These are phyloP conservation scores for Pilaira anomala DNA, from an alignment of 192 early-diverging fungal genomes.

Conservation along the genomic window DNA sequence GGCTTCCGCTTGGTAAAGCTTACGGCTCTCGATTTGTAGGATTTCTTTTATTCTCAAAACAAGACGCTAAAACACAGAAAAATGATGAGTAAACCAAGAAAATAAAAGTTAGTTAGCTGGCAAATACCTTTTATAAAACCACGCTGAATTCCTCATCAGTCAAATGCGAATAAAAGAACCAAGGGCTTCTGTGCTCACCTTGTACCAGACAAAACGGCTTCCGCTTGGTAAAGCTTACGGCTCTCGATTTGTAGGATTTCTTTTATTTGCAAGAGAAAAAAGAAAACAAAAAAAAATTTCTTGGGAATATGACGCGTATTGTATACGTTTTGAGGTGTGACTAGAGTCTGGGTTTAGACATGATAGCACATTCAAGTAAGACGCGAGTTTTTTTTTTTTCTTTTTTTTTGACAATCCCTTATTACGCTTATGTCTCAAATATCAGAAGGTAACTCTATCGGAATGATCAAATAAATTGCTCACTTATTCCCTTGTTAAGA, in stretches of 20 bases:
- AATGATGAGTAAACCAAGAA: not conserved
- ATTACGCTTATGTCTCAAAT: no score
- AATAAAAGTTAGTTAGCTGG: not conserved
- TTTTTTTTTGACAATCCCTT: no score
- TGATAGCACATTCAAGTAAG: not conserved
- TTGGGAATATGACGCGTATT: not conserved
- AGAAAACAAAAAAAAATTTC: not conserved
- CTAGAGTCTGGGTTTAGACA: not conserved
- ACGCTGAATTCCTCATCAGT: not conserved
- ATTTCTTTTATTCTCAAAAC: not conserved
- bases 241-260: not conserved
- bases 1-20: not conserved
- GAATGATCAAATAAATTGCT: no score
- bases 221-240: not conserved
- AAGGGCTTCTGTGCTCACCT: constrained; percentile 5
- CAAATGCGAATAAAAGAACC: not conserved
- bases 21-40: constrained; percentile 4
- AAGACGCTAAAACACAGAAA: not conserved
- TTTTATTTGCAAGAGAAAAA: not conserved
- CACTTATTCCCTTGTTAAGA: no score
- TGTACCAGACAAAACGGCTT: constrained; percentile 1
- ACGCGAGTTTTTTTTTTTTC: no score
- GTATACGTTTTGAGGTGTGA: constrained; percentile 4
- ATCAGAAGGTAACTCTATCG: no score
- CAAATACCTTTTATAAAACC: constrained; percentile 1